Conservation (phyloP, 805 yeast genomes). For the Ogataea paradorogensis region DNA sequence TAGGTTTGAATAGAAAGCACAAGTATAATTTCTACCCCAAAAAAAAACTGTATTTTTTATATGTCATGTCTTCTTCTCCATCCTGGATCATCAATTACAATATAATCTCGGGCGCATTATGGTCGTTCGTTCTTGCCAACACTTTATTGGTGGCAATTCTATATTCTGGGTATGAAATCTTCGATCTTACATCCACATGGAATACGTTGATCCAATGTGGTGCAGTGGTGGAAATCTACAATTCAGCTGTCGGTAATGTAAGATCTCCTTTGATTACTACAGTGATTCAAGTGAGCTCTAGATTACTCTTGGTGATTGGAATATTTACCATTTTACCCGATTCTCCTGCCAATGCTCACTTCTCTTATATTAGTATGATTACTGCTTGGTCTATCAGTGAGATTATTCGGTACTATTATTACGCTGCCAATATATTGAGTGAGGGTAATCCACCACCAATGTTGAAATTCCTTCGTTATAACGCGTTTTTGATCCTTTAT, state of each 20-base stretch:
- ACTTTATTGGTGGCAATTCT: conserved; percentile 20
- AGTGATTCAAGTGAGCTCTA: conserved; percentile 79
- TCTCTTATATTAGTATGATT: conserved; percentile 65
- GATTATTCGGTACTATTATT: conserved; percentile 82
- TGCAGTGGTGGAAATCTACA: conserved; percentile 78
- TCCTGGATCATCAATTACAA: conserved; percentile 34
- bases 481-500: conserved; percentile 75
- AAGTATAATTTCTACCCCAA: background rate
- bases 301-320: conserved; percentile 80
- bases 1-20: conserved; percentile 9
- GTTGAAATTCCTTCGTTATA: conserved; percentile 76
- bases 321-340: conserved; percentile 72
- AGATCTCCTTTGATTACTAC: conserved; percentile 85
- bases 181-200: conserved; percentile 53
- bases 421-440: conserved; percentile 61
- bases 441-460: conserved; percentile 51
- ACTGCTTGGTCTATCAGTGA: conserved; percentile 96
- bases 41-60: background rate
- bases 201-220: conserved; percentile 69
- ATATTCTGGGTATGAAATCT: conserved; percentile 65
- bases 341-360: conserved; percentile 56
- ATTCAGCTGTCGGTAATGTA: conserved; percentile 76
- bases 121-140: conserved; percentile 33
- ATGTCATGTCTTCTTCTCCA: conserved; percentile 5
- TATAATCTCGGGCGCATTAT: conserved; percentile 31